Conservation (phyloP, 164 flowering plant genomes). For the Sextonia rubra region DNA sequence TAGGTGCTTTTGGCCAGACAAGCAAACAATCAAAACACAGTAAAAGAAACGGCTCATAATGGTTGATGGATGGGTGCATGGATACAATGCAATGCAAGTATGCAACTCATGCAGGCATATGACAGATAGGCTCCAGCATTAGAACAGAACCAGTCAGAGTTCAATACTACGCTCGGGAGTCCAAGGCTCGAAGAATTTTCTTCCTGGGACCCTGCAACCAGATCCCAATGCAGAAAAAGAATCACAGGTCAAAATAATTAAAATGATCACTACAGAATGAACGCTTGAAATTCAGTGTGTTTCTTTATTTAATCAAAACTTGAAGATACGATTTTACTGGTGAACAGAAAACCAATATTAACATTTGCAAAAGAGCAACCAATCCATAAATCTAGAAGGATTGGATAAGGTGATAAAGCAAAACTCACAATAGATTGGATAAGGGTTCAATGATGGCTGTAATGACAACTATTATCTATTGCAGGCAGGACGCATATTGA, state of each 20-base stretch:
- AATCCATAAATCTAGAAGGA: neutral
- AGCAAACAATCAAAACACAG: neutral
- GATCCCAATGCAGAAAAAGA: neutral
- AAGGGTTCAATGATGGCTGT: too few relatives aligned
- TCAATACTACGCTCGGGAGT: conserved; percentile 33
- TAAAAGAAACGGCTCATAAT: conserved; percentile 5
- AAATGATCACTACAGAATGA: neutral
- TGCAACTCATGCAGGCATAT: neutral
- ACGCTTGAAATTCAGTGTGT: neutral
- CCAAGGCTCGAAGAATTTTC: conserved; percentile 78
- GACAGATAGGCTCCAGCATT: neutral
- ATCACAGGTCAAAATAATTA: neutral
- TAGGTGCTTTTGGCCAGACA: neutral
- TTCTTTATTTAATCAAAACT: neutral
- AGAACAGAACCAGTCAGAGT: neutral
- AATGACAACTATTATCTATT: too few relatives aligned
- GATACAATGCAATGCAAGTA: neutral
- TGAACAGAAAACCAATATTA: neutral
- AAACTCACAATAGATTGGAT: too few relatives aligned
- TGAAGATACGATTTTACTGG: neutral
- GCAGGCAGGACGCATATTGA: too few relatives aligned
- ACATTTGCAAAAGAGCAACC: neutral
- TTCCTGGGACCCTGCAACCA: conserved; percentile 84
- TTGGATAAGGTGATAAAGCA: neutral
- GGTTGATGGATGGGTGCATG: neutral